Conservation (phyloP, 164 flowering plant species). For the Aristolochia fimbriata region DNA sequence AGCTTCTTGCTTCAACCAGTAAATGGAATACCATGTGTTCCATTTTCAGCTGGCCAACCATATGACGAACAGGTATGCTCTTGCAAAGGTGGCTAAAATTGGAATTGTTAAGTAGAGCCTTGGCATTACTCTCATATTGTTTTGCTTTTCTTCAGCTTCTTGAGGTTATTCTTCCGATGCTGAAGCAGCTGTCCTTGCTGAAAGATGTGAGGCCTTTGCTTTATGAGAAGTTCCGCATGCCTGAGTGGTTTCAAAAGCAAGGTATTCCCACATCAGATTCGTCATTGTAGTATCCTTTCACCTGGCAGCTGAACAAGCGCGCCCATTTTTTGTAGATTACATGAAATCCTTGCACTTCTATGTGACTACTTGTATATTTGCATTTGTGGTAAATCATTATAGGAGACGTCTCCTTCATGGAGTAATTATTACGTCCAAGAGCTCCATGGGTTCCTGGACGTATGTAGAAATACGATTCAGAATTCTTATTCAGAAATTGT, state of each 20-base stretch:
- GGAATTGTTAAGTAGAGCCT: not conserved
- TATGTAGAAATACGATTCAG: too few relatives aligned
- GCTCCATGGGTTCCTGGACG: too few relatives aligned
- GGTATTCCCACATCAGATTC: conserved; percentile 49
- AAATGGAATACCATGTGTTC: conserved; percentile 91
- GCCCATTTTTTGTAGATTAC: too few relatives aligned
- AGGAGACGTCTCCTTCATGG: too few relatives aligned
- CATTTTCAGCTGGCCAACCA: conserved; percentile 86
- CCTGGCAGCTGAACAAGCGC: too few relatives aligned
- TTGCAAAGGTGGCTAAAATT: not conserved
- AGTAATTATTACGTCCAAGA: too few relatives aligned
- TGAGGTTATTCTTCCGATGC: conserved; percentile 81
- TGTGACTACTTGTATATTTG: too few relatives aligned
- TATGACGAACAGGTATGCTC: conserved; percentile 74
- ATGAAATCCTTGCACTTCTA: too few relatives aligned
- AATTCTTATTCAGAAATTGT: too few relatives aligned
- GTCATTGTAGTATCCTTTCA: not conserved
- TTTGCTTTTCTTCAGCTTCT: conserved; percentile 46
- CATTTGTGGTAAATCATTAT: too few relatives aligned
- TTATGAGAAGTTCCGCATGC: conserved; percentile 83
- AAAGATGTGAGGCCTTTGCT: conserved; percentile 75
- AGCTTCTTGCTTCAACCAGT: conserved; percentile 90
- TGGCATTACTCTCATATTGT: not conserved
- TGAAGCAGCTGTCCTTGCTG: conserved; percentile 64
- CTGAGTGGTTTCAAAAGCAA: conserved; percentile 90